Percentiles rank a stretch among this genome's conserved stretches.
phyloP scores from a whole-genome alignment of 2,329 filamentous ascomycete genomes.

The Fusarium coffeatum region DNA sequence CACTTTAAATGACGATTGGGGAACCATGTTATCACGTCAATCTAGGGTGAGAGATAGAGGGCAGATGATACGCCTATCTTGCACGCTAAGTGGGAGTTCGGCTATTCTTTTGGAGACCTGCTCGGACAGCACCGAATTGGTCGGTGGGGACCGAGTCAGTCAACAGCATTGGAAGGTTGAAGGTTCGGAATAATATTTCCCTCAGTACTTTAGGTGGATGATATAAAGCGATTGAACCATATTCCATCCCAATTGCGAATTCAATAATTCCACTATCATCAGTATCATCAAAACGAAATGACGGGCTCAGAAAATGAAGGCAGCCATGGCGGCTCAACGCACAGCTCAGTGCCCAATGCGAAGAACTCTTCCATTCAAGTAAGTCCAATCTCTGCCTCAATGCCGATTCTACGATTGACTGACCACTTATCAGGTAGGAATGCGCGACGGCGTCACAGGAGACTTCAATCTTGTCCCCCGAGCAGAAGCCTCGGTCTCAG shows the following conservation, averaged over 20 bases:
- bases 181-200: not conserved
- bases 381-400: rapidly evolving
- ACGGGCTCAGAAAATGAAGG: not conserved
- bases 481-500: not conserved
- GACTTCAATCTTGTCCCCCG: not conserved
- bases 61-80: not conserved
- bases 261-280: rapidly evolving
- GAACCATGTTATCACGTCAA: slow-evolving; percentile 25
- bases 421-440: rapidly evolving
- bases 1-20: slow-evolving; percentile 1
- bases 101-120: not conserved
- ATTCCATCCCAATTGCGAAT: rapidly evolving
- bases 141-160: not conserved
- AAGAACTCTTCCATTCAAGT: slow-evolving; percentile 8
- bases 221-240: not conserved
- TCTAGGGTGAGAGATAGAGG: not conserved
- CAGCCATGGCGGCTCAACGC: not conserved
- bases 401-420: rapidly evolving
- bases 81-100: not conserved
- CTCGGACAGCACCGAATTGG: not conserved
- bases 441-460: not conserved
- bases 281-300: not conserved
- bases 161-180: too few species aligned
- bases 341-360: slow-evolving; percentile 3
- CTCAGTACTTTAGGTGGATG: not conserved